Conservation (phyloP, 129 eudicot genomes). For the Flaveria robusta region DNA sequence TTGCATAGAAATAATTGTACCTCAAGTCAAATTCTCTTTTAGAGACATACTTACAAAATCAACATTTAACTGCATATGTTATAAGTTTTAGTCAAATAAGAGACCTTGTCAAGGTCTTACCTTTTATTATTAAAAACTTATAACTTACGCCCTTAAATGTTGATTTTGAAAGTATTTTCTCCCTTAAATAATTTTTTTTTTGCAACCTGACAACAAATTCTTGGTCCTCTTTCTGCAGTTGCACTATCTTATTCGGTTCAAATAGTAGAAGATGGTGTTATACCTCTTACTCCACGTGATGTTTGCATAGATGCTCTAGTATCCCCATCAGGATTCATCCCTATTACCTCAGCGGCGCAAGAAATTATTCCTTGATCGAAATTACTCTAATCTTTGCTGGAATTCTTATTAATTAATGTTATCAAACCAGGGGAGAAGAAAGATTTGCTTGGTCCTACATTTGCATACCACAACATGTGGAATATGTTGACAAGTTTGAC, state of each 20-base stretch:
- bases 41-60: background rate
- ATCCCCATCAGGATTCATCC: slow-evolving; percentile 81
- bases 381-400: background rate
- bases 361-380: slow-evolving; percentile 31
- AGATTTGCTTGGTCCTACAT: slow-evolving; percentile 1
- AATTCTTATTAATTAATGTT: background rate
- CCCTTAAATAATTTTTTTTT: too few relatives aligned
- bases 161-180: background rate
- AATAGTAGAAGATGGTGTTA: slow-evolving; percentile 76
- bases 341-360: slow-evolving; percentile 58
- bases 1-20: too few relatives aligned
- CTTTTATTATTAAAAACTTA: background rate
- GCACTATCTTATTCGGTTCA: slow-evolving; percentile 92
- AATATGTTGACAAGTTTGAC: background rate
- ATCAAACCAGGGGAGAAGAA: background rate
- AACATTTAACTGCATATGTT: background rate
- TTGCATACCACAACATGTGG: background rate
- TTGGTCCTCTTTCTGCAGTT: slow-evolving; percentile 49
- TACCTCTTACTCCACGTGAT: slow-evolving; percentile 82
- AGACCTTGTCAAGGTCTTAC: background rate
- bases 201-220: background rate
- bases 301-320: slow-evolving; percentile 72
- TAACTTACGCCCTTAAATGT: background rate
- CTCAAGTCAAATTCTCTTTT: too few relatives aligned
- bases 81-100: slow-evolving; percentile 2